These are phyloP conservation scores for Athelia sp. DNA, from an alignment of 1,284 basidiomycete species.

Conservation along the genomic window DNA sequence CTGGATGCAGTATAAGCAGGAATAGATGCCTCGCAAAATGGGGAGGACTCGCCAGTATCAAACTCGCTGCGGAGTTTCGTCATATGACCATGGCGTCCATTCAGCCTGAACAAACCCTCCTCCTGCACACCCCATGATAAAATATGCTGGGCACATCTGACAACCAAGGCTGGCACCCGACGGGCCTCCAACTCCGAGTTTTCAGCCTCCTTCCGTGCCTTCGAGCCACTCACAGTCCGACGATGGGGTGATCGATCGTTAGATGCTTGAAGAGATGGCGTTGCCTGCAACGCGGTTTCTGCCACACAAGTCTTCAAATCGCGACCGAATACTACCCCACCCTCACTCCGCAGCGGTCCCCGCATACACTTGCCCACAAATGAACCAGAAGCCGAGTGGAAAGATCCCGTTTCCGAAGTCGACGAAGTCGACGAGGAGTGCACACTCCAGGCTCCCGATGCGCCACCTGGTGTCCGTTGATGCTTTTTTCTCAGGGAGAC, in stretches of 20 bases:
- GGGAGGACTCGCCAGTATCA: conserved; percentile 59
- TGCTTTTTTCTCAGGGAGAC: conserved; percentile 23
- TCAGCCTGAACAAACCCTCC: conserved; percentile 80
- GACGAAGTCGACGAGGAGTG: conserved; percentile 44
- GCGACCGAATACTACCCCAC: conserved; percentile 61
- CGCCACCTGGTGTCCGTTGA: conserved; percentile 51
- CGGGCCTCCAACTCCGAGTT: conserved; percentile 44
- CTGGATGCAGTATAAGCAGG: conserved; percentile 28
- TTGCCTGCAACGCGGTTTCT: conserved; percentile 50
- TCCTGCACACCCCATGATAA: conserved; percentile 77
- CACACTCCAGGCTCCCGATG: conserved; percentile 54
- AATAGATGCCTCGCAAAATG: conserved; percentile 8
- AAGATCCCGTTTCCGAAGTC: conserved; percentile 47
- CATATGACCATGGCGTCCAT: conserved; percentile 72
- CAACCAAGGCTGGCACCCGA: conserved; percentile 65
- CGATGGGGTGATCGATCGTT: conserved; percentile 12
- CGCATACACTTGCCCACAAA: conserved; percentile 51
- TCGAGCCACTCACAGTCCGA: conserved; percentile 16
- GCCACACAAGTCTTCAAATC: conserved; percentile 51
- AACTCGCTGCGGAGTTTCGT: conserved; percentile 74
- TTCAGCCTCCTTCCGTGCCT: conserved; percentile 19
- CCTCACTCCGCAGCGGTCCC: conserved; percentile 37
- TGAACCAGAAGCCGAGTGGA: conserved; percentile 38
- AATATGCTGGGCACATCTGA: conserved; percentile 77
- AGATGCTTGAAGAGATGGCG: conserved; percentile 13